Conservation (phyloP, 495 filamentous ascomycete species). For the Neurospora sp. region DNA sequence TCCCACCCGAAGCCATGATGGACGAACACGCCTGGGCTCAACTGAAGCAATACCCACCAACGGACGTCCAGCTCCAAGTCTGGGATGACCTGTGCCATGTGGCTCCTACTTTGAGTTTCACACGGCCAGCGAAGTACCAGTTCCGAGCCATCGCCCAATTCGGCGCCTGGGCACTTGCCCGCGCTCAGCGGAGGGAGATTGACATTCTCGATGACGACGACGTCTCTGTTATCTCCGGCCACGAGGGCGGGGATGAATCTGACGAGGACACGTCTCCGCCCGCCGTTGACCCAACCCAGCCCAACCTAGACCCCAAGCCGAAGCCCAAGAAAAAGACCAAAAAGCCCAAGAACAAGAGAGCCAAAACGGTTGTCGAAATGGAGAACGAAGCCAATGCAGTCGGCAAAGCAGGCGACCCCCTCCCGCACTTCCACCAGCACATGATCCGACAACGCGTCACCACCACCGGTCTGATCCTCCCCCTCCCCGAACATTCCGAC, state of each 20-base stretch:
- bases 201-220: conserved; percentile 72
- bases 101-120: conserved; percentile 81
- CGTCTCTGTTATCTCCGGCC: conserved; percentile 60
- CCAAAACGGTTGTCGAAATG: background rate
- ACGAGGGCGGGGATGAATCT: conserved; percentile 30
- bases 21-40: conserved; percentile 50
- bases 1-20: conserved; percentile 54
- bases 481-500: conserved; percentile 49
- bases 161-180: conserved; percentile 77
- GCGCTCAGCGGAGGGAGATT: conserved; percentile 67
- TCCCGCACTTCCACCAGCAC: conserved; percentile 66
- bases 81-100: conserved; percentile 95
- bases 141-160: conserved; percentile 80
- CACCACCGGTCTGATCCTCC: conserved; percentile 59
- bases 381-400: conserved; percentile 29
- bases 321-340: conserved; percentile 1
- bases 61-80: conserved; percentile 89
- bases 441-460: conserved; percentile 88
- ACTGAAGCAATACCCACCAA: conserved; percentile 60
- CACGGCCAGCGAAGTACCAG: conserved; percentile 90
- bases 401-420: conserved; percentile 70
- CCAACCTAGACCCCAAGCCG: background rate
- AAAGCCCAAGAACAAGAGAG: background rate
- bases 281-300: background rate
- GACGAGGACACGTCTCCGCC: conserved; percentile 12